Conservation (phyloP, 176 grass and related monocot species). For the Triticum aestivum region DNA sequence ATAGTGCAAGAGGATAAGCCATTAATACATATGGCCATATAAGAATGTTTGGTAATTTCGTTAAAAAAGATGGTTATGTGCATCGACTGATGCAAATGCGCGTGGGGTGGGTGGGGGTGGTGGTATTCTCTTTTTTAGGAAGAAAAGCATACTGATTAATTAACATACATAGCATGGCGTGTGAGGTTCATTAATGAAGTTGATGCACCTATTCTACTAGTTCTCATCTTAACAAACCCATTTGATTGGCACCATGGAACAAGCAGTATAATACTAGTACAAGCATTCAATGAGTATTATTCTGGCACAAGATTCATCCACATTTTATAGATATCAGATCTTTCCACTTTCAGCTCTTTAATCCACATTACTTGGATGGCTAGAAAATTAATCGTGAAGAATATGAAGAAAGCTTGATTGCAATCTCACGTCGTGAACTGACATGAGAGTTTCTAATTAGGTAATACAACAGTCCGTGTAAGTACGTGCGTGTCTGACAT, state of each 20-base stretch:
- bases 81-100: too few relatives aligned
- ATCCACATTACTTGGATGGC: not conserved
- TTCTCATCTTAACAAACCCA: not conserved
- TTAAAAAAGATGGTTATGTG: too few relatives aligned
- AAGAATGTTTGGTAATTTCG: too few relatives aligned
- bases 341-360: not conserved
- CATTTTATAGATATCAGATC: not conserved
- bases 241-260: not conserved
- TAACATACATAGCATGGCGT: not conserved
- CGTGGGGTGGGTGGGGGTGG: too few relatives aligned
- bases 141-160: too few relatives aligned
- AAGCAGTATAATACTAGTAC: not conserved
- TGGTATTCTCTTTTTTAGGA: too few relatives aligned
- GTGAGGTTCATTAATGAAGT: not conserved
- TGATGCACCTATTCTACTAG: not conserved
- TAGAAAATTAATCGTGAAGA: not conserved
- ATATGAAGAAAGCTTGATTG: not conserved
- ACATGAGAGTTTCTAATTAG: not conserved
- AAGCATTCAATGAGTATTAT: not conserved
- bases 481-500: not conserved
- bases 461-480: not conserved
- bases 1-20: too few relatives aligned
- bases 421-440: not conserved
- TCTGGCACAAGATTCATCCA: not conserved
- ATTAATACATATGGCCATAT: too few relatives aligned